Percentiles rank a stretch among this genome's conserved stretches.
Conservation (phyloP, 2,329 filamentous ascomycete genomes). For the Colletotrichum sp. region DNA sequence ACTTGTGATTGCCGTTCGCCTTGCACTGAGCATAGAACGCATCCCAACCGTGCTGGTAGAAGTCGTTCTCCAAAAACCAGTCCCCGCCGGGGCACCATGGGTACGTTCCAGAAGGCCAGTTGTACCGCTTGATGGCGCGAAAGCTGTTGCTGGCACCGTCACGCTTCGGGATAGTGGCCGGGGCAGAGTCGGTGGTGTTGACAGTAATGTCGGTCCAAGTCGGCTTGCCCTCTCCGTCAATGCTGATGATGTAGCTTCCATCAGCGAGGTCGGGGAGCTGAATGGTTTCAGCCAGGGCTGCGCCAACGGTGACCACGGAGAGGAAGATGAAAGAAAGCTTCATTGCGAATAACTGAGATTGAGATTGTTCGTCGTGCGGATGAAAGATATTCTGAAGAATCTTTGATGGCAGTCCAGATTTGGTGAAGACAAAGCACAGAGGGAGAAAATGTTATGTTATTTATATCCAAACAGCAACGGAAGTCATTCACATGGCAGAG, state of each 20-base stretch:
- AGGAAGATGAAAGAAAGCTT: not conserved
- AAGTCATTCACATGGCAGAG: not conserved
- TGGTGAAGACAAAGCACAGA: not conserved
- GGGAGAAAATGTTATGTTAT: not conserved
- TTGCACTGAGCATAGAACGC: not conserved
- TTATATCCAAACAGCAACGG: accelerated
- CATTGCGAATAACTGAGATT: not conserved
- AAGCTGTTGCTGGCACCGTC: not conserved
- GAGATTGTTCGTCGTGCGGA: not conserved
- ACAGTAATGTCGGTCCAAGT: not conserved
- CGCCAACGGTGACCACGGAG: not conserved
- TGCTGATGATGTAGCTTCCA: not conserved
- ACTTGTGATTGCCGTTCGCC: not conserved
- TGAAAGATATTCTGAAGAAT: not conserved
- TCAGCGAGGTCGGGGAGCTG: not conserved
- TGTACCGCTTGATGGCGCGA: not conserved
- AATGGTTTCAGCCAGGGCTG: not conserved
- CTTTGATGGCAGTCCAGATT: not conserved
- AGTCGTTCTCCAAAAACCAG: not conserved
- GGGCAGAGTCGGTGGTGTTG: not conserved
- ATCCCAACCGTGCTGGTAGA: not conserved
- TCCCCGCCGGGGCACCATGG: not conserved
- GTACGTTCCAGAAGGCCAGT: not conserved
- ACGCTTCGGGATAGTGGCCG: not conserved
- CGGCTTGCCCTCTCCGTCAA: not conserved